Percentiles rank a stretch among this genome's conserved stretches.
Evolutionary conservation across 2,329 filamentous ascomycete species (phyloP).

Genomic region (Diaporthe vaccinii): DNA sequence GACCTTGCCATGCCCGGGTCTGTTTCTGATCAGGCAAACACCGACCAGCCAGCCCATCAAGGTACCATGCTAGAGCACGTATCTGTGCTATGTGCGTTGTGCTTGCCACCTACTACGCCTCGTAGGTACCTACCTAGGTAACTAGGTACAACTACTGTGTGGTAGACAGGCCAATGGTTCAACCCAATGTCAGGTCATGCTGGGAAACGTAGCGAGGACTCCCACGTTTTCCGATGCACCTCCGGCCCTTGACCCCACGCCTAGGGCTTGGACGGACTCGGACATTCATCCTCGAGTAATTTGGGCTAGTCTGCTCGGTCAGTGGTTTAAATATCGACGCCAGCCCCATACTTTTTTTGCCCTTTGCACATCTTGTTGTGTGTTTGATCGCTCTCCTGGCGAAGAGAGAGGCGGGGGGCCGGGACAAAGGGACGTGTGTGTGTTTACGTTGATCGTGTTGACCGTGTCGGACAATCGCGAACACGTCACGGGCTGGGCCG

Average conservation of each 20-base stretch:
- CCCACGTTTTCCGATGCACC: conserved; percentile 20
- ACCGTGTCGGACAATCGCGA: conserved; percentile 29
- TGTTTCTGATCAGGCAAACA: conserved; percentile 14
- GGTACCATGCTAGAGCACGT: not conserved
- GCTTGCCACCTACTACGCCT: not conserved
- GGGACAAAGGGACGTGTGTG: not conserved
- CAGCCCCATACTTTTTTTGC: not conserved
- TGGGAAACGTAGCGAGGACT: conserved; percentile 27
- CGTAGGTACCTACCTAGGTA: not conserved
- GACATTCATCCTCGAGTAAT: not conserved
- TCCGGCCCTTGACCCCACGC: conserved; percentile 28
- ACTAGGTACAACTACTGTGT: not conserved
- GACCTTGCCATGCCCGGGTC: not conserved
- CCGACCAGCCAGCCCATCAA: conserved; percentile 13
- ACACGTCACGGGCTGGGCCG: conserved; percentile 34
- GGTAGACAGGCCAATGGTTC: not conserved
- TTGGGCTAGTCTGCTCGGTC: not conserved
- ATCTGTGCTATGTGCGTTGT: not conserved
- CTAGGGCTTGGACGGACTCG: conserved; percentile 9
- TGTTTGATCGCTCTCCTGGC: not conserved
- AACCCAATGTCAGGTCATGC: conserved; percentile 28
- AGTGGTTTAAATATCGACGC: not conserved
- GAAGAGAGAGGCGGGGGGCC: not conserved
- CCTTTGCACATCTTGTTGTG: not conserved
- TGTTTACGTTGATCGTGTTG: conserved; percentile 4